Percentiles rank a stretch among this genome's conserved stretches.
These are phyloP conservation scores for Neohortaea acidophila DNA, from an alignment of 495 filamentous ascomycete species.

Conservation along the genomic window DNA sequence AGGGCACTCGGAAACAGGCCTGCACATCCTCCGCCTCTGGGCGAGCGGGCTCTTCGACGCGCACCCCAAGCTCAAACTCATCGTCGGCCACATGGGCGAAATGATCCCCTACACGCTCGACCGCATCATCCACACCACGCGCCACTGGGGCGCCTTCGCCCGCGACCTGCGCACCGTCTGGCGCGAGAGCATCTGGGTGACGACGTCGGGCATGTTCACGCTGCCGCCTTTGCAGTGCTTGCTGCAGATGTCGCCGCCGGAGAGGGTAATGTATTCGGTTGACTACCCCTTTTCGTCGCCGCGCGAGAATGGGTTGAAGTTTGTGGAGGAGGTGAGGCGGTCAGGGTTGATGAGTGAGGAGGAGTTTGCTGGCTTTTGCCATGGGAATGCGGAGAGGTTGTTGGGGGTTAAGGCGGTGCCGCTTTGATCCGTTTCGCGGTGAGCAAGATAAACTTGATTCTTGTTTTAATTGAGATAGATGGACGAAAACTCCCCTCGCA, in stretches of 20 bases:
- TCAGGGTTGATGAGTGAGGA: constrained; percentile 6
- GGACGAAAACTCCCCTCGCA: too few species aligned
- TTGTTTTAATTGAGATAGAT: too few species aligned
- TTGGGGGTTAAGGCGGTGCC: constrained; percentile 21
- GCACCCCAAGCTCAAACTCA: constrained; percentile 33
- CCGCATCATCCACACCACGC: neutral
- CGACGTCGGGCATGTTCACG: constrained; percentile 12
- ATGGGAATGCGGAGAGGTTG: constrained; percentile 14
- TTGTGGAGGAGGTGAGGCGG: constrained; percentile 9
- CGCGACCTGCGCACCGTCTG: constrained; percentile 7
- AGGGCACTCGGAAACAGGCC: constrained; percentile 34
- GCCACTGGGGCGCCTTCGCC: neutral
- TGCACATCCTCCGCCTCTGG: constrained; percentile 31
- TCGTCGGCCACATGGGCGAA: constrained; percentile 33
- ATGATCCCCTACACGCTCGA: constrained; percentile 13
- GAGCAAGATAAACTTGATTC: too few species aligned
- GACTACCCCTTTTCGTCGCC: constrained; percentile 10
- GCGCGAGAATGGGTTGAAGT: constrained; percentile 4
- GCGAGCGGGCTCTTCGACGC: constrained; percentile 36
- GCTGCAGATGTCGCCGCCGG: neutral
- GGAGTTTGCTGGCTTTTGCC: constrained; percentile 9
- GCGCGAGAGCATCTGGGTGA: constrained; percentile 15
- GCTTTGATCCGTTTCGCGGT: too few species aligned
- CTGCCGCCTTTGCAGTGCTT: constrained; percentile 11
- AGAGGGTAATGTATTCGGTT: constrained; percentile 13